Evolutionary conservation across 331 rosid genomes (phyloP).

Genomic region (Phaseolus coccineus): DNA sequence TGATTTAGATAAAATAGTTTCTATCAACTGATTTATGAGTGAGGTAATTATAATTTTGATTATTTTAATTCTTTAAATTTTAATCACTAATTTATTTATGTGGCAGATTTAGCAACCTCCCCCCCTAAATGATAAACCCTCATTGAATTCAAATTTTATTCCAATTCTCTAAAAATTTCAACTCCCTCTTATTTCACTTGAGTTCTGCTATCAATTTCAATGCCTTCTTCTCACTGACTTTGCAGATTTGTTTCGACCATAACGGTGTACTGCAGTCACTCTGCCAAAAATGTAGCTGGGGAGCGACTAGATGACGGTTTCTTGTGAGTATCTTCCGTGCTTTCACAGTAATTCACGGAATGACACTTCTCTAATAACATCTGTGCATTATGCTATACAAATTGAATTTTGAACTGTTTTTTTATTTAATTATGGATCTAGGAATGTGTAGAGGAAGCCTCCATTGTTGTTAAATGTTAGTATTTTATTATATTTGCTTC

Average conservation of each 20-base stretch:
- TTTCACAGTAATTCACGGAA: background rate
- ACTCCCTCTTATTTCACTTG: background rate
- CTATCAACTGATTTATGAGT: background rate
- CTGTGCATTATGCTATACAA: too few species aligned
- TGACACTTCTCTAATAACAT: too few species aligned
- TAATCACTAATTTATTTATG: background rate
- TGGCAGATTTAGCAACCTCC: slow-evolving; percentile 1
- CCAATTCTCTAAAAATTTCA: background rate
- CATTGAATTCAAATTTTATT: background rate
- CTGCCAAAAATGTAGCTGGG: slow-evolving; percentile 9
- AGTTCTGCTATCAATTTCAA: background rate
- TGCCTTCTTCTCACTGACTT: background rate
- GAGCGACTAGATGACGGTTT: slow-evolving; percentile 12
- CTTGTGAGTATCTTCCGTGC: slow-evolving; percentile 10
- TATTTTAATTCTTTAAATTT: slow-evolving; percentile 5
- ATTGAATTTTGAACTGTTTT: background rate
- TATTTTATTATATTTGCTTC: background rate
- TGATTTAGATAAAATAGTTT: background rate
- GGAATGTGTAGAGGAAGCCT: slow-evolving; percentile 23
- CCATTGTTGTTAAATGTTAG: background rate
- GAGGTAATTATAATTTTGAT: background rate
- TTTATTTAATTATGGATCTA: background rate
- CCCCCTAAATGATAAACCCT: slow-evolving; percentile 13
- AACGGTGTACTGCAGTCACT: slow-evolving; percentile 35
- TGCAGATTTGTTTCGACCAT: background rate